A percentile compares a stretch with the other conserved stretches of the same genome.
These are phyloP conservation scores for Saccharomycopsis synnaedendra DNA, from an alignment of 805 yeast genomes.

Conservation along the genomic window DNA sequence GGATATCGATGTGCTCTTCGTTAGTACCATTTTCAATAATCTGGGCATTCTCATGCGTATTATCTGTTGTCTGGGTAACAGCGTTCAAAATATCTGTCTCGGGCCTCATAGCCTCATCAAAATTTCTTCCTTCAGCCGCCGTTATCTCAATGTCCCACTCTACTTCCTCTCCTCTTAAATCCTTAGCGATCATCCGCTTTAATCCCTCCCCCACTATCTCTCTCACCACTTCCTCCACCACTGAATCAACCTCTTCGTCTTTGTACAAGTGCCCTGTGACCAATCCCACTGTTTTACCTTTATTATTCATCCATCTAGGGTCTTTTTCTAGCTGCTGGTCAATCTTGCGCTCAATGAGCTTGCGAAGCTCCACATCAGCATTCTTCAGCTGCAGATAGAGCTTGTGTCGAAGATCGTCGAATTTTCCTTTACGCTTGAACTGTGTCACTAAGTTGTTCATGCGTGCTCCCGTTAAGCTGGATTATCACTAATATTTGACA, in stretches of 20 bases:
- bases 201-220: slow-evolving; percentile 1
- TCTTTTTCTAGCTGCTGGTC: slow-evolving; percentile 1
- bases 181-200: background rate
- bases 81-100: too few species aligned
- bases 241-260: slow-evolving; percentile 5
- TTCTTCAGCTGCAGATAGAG: slow-evolving; percentile 3
- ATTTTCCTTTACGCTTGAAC: slow-evolving; percentile 13
- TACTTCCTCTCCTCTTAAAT: background rate
- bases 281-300: slow-evolving; percentile 14
- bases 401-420: slow-evolving; percentile 9
- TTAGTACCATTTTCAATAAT: too few species aligned
- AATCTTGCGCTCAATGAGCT: slow-evolving; percentile 1
- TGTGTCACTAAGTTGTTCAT: slow-evolving; percentile 8
- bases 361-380: background rate
- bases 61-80: too few species aligned
- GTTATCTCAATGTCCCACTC: too few species aligned
- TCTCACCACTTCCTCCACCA: slow-evolving; percentile 8
- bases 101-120: too few species aligned
- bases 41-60: too few species aligned
- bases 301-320: slow-evolving; percentile 2
- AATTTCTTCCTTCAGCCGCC: too few species aligned
- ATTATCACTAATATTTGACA: background rate
- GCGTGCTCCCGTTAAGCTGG: slow-evolving; percentile 3
- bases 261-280: slow-evolving; percentile 13
- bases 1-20: too few species aligned